phyloP scores from a whole-genome alignment of 345 rosid genomes.

The Hevea brasiliensis region DNA sequence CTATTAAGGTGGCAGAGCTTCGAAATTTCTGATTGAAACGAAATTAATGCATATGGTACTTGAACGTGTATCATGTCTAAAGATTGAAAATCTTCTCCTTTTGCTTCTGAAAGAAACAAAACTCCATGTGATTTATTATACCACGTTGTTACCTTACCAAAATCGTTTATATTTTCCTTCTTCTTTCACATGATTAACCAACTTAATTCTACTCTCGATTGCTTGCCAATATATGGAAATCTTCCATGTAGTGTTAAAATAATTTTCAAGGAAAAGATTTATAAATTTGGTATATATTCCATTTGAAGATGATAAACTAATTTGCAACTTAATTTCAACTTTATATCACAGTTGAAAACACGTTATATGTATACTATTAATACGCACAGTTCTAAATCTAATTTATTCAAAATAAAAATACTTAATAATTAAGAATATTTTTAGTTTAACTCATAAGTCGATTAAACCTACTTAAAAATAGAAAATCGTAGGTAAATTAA shows the following conservation, averaged over 20 bases:
- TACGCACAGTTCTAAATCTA: too few relatives aligned
- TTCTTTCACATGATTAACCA: not conserved
- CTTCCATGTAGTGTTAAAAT: not conserved
- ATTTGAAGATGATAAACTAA: too few relatives aligned
- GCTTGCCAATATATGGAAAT: not conserved
- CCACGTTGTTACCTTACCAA: not conserved
- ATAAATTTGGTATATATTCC: too few relatives aligned
- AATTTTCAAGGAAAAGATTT: not conserved
- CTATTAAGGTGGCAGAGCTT: not conserved
- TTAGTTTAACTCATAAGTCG: too few relatives aligned
- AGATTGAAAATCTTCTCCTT: not conserved
- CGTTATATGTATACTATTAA: too few relatives aligned
- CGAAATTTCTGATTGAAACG: not conserved
- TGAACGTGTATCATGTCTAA: not conserved
- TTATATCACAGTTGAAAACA: too few relatives aligned
- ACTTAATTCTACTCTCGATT: not conserved
- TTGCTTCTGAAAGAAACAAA: not conserved
- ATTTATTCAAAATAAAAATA: too few relatives aligned
- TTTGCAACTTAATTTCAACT: too few relatives aligned
- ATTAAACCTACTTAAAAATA: too few relatives aligned
- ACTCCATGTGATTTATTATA: not conserved
- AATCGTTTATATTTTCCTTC: not conserved
- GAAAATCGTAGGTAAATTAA: too few relatives aligned
- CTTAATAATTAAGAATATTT: too few relatives aligned
- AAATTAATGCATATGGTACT: not conserved